These are phyloP conservation scores for Leptomonas seymouri DNA, from an alignment of 208 protist species.

Conservation along the genomic window DNA sequence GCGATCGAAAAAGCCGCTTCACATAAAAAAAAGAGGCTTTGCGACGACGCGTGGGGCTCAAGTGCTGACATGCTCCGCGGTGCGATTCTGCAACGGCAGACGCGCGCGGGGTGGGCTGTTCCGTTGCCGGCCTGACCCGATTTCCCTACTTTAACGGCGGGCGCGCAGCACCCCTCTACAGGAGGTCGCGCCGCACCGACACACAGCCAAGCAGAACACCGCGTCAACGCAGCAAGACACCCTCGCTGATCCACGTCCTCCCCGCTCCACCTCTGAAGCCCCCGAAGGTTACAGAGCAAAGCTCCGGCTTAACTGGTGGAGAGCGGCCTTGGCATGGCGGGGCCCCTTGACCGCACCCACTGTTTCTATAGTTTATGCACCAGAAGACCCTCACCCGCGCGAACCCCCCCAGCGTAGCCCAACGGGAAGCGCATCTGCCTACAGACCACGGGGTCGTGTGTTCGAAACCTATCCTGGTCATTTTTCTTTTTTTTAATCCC, in stretches of 20 bases:
- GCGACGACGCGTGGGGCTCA: slow-evolving; percentile 60
- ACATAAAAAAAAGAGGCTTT: slow-evolving; percentile 60
- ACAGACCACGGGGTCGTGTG: slow-evolving; percentile 90
- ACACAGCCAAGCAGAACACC: slow-evolving; percentile 90
- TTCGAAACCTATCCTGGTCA: slow-evolving; percentile 91
- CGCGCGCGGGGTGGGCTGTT: slow-evolving; percentile 86
- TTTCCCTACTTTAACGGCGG: slow-evolving; percentile 75
- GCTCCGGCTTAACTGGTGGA: slow-evolving; percentile 52
- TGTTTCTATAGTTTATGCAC: neutral
- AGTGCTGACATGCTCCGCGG: slow-evolving; percentile 80
- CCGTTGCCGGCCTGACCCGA: slow-evolving; percentile 88
- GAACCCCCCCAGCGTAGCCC: slow-evolving; percentile 73
- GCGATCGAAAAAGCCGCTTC: slow-evolving; percentile 1
- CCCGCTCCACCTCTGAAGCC: slow-evolving; percentile 49
- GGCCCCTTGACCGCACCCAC: too few species aligned
- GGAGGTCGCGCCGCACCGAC: slow-evolving; percentile 51
- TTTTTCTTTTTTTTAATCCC: slow-evolving; percentile 39
- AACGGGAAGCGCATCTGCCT: slow-evolving; percentile 92
- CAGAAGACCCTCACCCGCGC: neutral
- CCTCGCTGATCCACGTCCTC: slow-evolving; percentile 69
- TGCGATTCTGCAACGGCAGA: slow-evolving; percentile 87
- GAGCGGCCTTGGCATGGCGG: too few species aligned
- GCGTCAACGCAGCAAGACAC: slow-evolving; percentile 82
- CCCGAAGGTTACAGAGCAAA: slow-evolving; percentile 82
- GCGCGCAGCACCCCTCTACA: slow-evolving; percentile 53